phyloP scores from a whole-genome alignment of 1,284 basidiomycete genomes.

The Hypsizygus ulmarius region DNA sequence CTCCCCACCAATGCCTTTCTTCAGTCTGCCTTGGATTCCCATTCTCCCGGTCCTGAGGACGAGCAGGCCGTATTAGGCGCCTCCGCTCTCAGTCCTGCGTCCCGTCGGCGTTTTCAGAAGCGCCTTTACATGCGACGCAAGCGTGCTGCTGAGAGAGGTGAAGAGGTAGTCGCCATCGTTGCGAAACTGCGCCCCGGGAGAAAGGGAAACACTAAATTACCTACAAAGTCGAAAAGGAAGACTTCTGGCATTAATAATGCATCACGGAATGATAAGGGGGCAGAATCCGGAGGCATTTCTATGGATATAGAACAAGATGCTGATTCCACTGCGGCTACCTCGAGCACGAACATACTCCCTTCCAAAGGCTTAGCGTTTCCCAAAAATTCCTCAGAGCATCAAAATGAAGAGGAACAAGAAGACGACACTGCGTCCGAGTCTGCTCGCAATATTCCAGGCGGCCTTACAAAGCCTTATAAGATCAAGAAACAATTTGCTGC shows the following conservation, averaged over 20 bases:
- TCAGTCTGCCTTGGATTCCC: conserved; percentile 9
- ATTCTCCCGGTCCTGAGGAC: conserved; percentile 11
- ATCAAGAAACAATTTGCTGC: conserved; percentile 39
- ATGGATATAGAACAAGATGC: conserved; percentile 14
- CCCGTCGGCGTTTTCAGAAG: conserved; percentile 57
- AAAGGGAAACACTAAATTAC: conserved; percentile 27
- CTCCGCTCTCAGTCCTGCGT: conserved; percentile 43
- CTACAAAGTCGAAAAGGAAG: conserved; percentile 31
- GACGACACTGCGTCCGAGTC: conserved; percentile 2
- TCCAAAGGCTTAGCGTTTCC: neutral
- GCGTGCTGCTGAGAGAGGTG: conserved; percentile 50
- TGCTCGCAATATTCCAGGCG: conserved; percentile 23
- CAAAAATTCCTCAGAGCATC: neutral
- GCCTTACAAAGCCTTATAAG: conserved; percentile 44
- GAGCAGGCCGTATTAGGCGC: conserved; percentile 14
- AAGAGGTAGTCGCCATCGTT: conserved; percentile 28
- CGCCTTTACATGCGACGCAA: conserved; percentile 71
- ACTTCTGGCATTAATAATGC: conserved; percentile 19
- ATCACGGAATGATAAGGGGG: neutral
- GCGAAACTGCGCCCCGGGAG: conserved; percentile 47
- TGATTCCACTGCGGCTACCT: neutral
- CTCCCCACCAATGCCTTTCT: conserved; percentile 6
- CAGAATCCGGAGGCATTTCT: conserved; percentile 16
- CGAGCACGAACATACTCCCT: neutral
- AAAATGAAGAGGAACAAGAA: conserved; percentile 7